These are phyloP conservation scores for Amylostereum areolatum DNA, from an alignment of 1,284 basidiomycete genomes.

Conservation along the genomic window DNA sequence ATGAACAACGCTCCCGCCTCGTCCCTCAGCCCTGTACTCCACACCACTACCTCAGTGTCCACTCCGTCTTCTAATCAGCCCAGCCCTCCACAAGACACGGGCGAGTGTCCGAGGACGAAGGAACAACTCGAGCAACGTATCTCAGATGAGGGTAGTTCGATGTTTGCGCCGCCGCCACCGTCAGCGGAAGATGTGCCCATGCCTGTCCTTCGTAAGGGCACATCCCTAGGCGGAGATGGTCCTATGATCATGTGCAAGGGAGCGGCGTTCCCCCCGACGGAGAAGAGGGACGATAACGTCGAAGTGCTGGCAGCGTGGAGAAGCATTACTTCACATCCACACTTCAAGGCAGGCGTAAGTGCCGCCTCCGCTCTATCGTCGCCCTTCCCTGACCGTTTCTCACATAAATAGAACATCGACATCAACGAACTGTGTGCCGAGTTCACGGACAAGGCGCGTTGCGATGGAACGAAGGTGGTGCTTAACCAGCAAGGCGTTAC, in stretches of 20 bases:
- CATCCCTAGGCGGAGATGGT: constrained; percentile 23
- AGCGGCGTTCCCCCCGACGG: constrained; percentile 57
- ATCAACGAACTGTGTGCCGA: constrained; percentile 71
- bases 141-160: constrained; percentile 40
- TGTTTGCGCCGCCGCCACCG: constrained; percentile 29
- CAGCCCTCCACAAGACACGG: constrained; percentile 15
- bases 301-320: constrained; percentile 74
- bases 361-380: neutral
- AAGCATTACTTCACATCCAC: constrained; percentile 63
- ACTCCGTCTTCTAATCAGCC: constrained; percentile 1
- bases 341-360: constrained; percentile 55
- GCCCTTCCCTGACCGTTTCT: constrained; percentile 6
- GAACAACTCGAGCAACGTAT: constrained; percentile 47
- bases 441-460: constrained; percentile 72
- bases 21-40: constrained; percentile 50
- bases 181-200: constrained; percentile 5
- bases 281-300: constrained; percentile 63
- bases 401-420: constrained; percentile 52
- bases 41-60: constrained; percentile 29
- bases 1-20: constrained; percentile 33
- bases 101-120: constrained; percentile 52
- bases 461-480: constrained; percentile 76
- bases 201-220: constrained; percentile 16
- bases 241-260: constrained; percentile 57
- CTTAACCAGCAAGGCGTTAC: constrained; percentile 64